Conservation (phyloP, 345 rosid species). For the Litchi chinensis region DNA sequence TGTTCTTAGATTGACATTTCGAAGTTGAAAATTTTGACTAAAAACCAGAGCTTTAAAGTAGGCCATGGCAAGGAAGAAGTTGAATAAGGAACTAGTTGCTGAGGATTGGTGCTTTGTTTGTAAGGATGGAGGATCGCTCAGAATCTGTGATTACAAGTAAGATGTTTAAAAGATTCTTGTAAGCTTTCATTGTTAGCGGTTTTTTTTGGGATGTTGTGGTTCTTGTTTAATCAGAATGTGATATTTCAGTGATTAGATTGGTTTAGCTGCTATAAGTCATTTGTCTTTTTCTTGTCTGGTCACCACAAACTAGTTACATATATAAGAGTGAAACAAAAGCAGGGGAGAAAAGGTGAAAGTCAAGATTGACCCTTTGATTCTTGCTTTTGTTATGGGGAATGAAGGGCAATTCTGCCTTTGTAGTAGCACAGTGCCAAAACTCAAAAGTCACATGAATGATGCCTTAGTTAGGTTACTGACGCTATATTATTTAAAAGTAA, state of each 20-base stretch:
- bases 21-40: constrained; percentile 1
- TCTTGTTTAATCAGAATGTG: not conserved
- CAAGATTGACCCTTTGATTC: not conserved
- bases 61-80: constrained; percentile 15
- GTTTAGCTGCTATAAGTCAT: not conserved
- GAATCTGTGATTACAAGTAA: constrained; percentile 53
- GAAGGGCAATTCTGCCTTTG: not conserved
- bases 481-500: no score
- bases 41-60: not conserved
- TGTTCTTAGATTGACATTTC: not conserved
- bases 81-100: constrained; percentile 33
- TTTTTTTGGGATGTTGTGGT: no score
- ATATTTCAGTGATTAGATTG: not conserved
- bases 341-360: not conserved
- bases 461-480: no score
- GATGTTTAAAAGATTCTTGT: not conserved
- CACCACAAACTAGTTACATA: no score
- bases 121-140: constrained; percentile 58
- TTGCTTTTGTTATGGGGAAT: not conserved
- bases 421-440: no score
- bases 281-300: not conserved
- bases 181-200: not conserved
- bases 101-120: constrained; percentile 55
- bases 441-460: no score
- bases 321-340: not conserved